Percentiles rank a stretch among this genome's conserved stretches.
phyloP scores from a whole-genome alignment of 805 yeast species.

The Lipomyces lipofer region DNA sequence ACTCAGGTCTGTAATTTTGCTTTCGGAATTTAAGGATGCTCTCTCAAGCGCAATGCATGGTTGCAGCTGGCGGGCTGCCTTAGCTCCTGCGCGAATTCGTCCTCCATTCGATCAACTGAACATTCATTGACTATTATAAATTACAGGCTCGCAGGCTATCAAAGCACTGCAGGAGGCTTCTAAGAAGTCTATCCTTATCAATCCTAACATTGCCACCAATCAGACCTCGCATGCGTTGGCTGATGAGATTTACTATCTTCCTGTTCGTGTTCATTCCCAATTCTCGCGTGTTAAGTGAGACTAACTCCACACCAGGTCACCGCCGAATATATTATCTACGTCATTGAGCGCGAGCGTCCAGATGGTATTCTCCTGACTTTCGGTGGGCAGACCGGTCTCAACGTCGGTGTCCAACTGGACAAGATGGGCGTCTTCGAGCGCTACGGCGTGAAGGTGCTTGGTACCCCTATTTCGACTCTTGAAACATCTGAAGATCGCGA shows the following conservation, averaged over 20 bases:
- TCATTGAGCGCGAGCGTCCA: slow-evolving; percentile 93
- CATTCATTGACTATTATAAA: too few relatives aligned
- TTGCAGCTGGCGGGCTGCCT: too few relatives aligned
- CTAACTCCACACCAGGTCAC: slow-evolving; percentile 49
- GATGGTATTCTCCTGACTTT: slow-evolving; percentile 94
- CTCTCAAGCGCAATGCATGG: too few relatives aligned
- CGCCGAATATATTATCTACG: slow-evolving; percentile 91
- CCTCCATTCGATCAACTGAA: background rate
- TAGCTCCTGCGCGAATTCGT: background rate
- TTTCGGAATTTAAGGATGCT: too few relatives aligned
- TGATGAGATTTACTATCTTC: slow-evolving; percentile 91
- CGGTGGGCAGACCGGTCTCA: slow-evolving; percentile 98
- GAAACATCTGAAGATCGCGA: slow-evolving; percentile 98
- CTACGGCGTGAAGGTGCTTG: slow-evolving; percentile 89
- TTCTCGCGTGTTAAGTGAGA: background rate
- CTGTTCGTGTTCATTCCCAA: slow-evolving; percentile 46
- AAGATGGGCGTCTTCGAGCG: slow-evolving; percentile 92
- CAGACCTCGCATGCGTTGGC: slow-evolving; percentile 98
- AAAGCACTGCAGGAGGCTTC: slow-evolving; percentile 98
- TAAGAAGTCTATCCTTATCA: slow-evolving; percentile 89
- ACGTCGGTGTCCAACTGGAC: slow-evolving; percentile 92
- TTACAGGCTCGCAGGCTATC: slow-evolving; percentile 85
- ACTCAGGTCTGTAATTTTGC: slow-evolving; percentile 65
- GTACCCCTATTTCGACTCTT: slow-evolving; percentile 94
- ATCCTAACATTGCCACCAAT: slow-evolving; percentile 97